Percentiles rank a stretch among this genome's conserved stretches.
These are phyloP conservation scores for Irpex sp. DNA, from an alignment of 1,284 basidiomycete species.

Conservation along the genomic window DNA sequence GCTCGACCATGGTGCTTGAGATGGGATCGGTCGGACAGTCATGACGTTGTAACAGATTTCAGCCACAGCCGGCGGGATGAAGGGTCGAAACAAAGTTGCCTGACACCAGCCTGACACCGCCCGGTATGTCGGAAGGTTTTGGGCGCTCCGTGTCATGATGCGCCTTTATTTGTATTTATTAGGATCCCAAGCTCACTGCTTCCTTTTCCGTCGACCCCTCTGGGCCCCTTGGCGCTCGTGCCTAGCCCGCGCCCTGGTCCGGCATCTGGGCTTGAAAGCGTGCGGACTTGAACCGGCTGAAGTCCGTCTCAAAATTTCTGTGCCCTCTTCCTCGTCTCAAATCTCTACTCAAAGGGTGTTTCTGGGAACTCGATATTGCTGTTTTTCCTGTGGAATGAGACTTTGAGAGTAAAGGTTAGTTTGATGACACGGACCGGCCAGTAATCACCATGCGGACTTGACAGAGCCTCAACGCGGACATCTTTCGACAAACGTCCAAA, in stretches of 20 bases:
- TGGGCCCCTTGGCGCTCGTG: not conserved
- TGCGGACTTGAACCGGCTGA: not conserved
- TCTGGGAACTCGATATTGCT: no score
- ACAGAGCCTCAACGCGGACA: no score
- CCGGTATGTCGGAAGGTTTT: not conserved
- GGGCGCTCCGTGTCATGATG: not conserved
- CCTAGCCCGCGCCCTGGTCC: not conserved
- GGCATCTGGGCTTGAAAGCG: not conserved
- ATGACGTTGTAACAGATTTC: no score
- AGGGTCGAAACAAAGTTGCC: not conserved
- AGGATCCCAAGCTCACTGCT: constrained; percentile 6
- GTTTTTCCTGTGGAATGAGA: no score
- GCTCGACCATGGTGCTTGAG: no score
- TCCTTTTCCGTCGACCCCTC: not conserved
- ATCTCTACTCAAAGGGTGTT: no score
- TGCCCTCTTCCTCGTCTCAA: no score
- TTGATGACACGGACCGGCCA: no score
- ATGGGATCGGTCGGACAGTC: no score
- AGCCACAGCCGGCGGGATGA: not conserved
- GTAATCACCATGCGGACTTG: no score
- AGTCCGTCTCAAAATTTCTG: no score
- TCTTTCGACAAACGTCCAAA: not conserved
- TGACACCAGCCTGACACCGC: not conserved
- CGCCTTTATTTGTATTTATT: constrained; percentile 7
- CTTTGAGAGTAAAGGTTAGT: no score